phyloP scores from a whole-genome alignment of 1,284 basidiomycete species.

The Ceratobasidium sp. region DNA sequence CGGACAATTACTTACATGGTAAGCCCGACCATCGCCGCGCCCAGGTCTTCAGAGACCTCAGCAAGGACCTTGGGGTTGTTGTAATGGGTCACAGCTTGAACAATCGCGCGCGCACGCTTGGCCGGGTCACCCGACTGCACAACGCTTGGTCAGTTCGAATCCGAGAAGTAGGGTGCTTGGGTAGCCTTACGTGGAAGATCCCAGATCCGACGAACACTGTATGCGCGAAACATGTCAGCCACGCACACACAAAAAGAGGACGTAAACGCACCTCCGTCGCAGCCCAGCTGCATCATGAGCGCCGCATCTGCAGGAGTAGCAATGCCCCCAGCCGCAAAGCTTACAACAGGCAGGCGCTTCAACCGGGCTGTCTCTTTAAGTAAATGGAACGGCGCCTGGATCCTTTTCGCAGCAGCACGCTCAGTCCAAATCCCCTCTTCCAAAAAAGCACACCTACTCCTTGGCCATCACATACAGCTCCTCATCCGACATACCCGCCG shows the following conservation, averaged over 20 bases:
- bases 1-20: constrained; percentile 70
- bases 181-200: constrained; percentile 81
- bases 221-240: constrained; percentile 44
- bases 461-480: constrained; percentile 96
- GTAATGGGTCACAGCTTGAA: constrained; percentile 97
- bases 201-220: constrained; percentile 93
- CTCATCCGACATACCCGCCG: constrained; percentile 90
- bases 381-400: constrained; percentile 96
- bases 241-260: constrained; percentile 37
- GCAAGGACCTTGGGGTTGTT: constrained; percentile 90
- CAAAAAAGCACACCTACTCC: constrained; percentile 59
- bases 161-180: constrained; percentile 23
- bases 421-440: neutral
- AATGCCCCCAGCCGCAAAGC: constrained; percentile 96
- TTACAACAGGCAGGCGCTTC: constrained; percentile 93
- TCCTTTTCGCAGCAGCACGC: constrained; percentile 49
- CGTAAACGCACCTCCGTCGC: constrained; percentile 85
- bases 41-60: constrained; percentile 89
- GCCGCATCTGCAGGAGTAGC: constrained; percentile 98
- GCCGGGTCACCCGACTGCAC: constrained; percentile 89
- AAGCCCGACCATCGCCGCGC: constrained; percentile 92
- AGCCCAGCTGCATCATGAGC: constrained; percentile 99
- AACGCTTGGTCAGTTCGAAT: constrained; percentile 43
- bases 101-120: constrained; percentile 95
- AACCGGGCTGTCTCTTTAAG: constrained; percentile 95